These are phyloP conservation scores for Suillus subaureus DNA, from an alignment of 768 basidiomycete species.

Conservation along the genomic window DNA sequence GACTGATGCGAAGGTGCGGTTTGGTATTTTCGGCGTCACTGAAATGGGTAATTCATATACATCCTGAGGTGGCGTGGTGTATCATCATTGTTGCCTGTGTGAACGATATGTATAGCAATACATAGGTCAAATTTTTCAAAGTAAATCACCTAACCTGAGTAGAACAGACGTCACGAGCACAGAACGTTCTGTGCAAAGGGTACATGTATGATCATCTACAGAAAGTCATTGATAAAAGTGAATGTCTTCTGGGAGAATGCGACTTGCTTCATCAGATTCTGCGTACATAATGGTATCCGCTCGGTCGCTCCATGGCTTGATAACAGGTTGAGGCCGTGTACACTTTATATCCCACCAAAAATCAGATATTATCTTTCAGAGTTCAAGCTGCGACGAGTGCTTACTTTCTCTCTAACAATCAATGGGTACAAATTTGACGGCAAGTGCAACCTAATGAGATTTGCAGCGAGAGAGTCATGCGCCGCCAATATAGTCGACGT, in stretches of 20 bases:
- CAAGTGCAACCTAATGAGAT: conserved; percentile 46
- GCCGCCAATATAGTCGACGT: background rate
- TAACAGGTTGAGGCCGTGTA: conserved; percentile 26
- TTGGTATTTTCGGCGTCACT: conserved; percentile 66
- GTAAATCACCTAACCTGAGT: conserved; percentile 85
- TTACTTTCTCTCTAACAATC: conserved; percentile 62
- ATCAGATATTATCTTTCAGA: background rate
- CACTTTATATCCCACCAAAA: conserved; percentile 42
- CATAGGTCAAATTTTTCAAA: background rate
- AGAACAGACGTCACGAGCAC: conserved; percentile 72
- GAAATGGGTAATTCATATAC: conserved; percentile 78
- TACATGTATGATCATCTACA: conserved; percentile 76
- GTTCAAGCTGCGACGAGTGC: conserved; percentile 19
- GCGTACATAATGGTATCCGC: conserved; percentile 55
- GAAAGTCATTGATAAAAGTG: conserved; percentile 15
- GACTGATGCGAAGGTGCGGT: conserved; percentile 69
- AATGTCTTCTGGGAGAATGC: conserved; percentile 4
- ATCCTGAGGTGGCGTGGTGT: conserved; percentile 74
- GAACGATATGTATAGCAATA: background rate
- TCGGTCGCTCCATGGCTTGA: conserved; percentile 67
- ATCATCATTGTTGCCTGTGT: conserved; percentile 54
- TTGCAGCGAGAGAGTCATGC: conserved; percentile 44
- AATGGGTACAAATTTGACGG: conserved; percentile 56
- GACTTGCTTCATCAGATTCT: conserved; percentile 77
- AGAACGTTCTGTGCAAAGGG: conserved; percentile 80